phyloP scores from a whole-genome alignment of 371 early-diverging fungal species.

The Apophysomyces sp. region DNA sequence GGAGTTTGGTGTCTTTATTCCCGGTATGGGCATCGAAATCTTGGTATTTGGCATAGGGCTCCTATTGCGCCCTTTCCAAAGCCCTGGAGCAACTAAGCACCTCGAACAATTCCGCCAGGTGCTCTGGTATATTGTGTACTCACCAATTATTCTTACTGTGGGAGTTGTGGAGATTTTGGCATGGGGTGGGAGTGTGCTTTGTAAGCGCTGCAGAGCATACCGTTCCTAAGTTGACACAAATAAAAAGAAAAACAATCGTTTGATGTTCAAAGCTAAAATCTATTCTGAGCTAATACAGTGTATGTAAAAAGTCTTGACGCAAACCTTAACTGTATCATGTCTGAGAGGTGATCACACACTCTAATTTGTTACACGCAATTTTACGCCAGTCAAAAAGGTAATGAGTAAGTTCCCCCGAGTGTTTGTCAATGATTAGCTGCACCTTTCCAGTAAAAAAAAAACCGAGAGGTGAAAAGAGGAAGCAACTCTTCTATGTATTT shows the following conservation, averaged over 20 bases:
- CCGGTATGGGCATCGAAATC: constrained; percentile 24
- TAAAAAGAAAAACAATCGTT: background rate
- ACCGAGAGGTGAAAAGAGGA: too few species aligned
- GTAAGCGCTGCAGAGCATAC: background rate
- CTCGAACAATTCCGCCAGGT: constrained; percentile 34
- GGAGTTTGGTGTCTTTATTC: constrained; percentile 22
- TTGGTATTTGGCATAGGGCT: constrained; percentile 21
- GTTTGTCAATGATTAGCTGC: too few species aligned
- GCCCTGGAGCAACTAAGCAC: constrained; percentile 14
- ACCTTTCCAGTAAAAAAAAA: too few species aligned
- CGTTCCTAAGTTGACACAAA: background rate
- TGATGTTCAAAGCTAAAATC: too few species aligned
- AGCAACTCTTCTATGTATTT: too few species aligned
- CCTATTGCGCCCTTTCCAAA: background rate
- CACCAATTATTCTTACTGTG: constrained; percentile 29
- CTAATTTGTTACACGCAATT: too few species aligned
- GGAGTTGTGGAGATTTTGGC: constrained; percentile 15
- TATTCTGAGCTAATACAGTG: too few species aligned
- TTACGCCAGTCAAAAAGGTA: too few species aligned
- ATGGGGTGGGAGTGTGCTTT: background rate
- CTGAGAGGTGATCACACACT: too few species aligned
- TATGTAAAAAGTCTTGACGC: too few species aligned
- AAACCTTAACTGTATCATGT: too few species aligned
- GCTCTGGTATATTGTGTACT: constrained; percentile 36
- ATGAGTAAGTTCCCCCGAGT: too few species aligned